Conservation (phyloP, 2,329 filamentous ascomycete genomes). For the Neopestalotiopsis rosae region DNA sequence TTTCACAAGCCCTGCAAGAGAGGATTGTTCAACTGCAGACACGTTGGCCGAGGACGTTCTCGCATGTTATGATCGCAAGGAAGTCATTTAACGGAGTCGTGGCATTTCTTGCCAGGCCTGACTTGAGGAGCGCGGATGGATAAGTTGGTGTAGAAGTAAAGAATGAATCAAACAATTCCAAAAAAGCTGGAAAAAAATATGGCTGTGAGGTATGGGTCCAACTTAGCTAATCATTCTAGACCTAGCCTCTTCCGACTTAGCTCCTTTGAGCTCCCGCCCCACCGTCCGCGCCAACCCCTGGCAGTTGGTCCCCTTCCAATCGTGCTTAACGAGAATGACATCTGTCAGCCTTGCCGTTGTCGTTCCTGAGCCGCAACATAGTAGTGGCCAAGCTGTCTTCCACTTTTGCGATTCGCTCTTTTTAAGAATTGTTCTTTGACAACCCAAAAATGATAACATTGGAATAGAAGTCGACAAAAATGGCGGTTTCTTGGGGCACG, state of each 20-base stretch:
- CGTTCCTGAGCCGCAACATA: background rate
- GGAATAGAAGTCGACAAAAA: background rate
- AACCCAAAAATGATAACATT: background rate
- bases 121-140: background rate
- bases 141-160: background rate
- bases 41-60: background rate
- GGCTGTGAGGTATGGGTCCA: conserved; percentile 2
- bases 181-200: conserved; percentile 6
- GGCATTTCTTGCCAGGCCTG: background rate
- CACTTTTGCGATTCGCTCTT: background rate
- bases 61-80: no score
- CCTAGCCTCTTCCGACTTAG: background rate
- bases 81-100: background rate
- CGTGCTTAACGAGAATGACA: conserved; percentile 6
- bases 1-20: background rate
- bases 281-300: background rate
- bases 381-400: conserved; percentile 5
- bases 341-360: conserved; percentile 15
- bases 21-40: background rate
- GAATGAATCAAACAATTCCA: background rate
- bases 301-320: background rate
- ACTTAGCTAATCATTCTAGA: background rate
- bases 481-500: conserved; percentile 22
- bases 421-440: background rate
- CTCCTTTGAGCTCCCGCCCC: background rate